phyloP scores from a whole-genome alignment of 192 early-diverging fungal species.

The Umbelopsis sp. region DNA sequence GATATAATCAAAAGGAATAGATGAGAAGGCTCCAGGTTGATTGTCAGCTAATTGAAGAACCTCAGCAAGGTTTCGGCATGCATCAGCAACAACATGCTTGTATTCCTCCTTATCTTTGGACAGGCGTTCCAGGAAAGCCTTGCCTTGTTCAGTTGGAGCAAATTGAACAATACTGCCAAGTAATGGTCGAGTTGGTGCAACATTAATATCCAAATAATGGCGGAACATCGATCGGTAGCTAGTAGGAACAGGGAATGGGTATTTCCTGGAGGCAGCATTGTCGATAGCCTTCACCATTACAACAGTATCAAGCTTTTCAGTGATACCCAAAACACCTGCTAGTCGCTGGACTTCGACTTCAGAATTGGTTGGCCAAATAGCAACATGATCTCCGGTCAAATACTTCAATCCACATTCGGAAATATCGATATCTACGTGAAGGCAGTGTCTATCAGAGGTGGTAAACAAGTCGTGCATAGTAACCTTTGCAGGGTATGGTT shows the following conservation, averaged over 20 bases:
- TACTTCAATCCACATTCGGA: constrained; percentile 80
- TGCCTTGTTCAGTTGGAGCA: constrained; percentile 56
- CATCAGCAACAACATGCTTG: constrained; percentile 55
- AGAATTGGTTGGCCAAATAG: constrained; percentile 89
- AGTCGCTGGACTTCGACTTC: constrained; percentile 71
- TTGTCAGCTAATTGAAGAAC: constrained; percentile 61
- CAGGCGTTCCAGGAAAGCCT: constrained; percentile 51
- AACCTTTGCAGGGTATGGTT: constrained; percentile 81
- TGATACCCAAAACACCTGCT: constrained; percentile 62
- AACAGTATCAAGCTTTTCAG: constrained; percentile 66
- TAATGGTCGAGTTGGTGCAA: constrained; percentile 69
- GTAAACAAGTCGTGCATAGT: constrained; percentile 71
- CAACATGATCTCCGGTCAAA: constrained; percentile 94
- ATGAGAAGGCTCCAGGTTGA: constrained; percentile 37
- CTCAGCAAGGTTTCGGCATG: constrained; percentile 73
- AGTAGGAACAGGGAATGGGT: constrained; percentile 87
- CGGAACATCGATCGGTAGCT: constrained; percentile 85
- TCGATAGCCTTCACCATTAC: constrained; percentile 74
- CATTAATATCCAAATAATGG: constrained; percentile 89
- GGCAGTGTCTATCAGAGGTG: constrained; percentile 72
- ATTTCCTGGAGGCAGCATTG: constrained; percentile 71
- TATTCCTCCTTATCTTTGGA: constrained; percentile 74
- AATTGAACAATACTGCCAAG: constrained; percentile 63
- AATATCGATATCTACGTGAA: constrained; percentile 95
- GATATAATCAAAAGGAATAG: constrained; percentile 79